Evolutionary conservation across 306 rosid genomes (phyloP), one percentile per base, ranked within the genome.

Genomic region (Cicer judaicum): DNA sequence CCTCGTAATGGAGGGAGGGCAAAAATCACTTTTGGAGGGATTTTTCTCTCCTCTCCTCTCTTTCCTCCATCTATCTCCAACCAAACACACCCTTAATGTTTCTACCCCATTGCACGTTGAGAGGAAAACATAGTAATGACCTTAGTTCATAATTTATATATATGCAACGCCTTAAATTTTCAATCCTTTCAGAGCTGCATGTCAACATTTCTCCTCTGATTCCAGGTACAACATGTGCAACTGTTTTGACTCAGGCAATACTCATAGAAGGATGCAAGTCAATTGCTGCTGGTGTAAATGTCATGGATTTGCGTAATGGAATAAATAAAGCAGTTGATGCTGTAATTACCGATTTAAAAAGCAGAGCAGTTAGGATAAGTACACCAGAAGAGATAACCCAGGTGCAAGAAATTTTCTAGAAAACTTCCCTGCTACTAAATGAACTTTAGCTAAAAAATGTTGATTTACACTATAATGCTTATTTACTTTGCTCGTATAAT

Each of bases 211-310:
- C 44, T 48, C 80, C 73, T 85, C 47, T 83, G 68, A 39, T 78
- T 82, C 56, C 89, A 94, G 98, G 97, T 82, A 94, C 98, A 65
- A 94, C 98, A 42, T 91, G 97, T 88, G 97, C 98, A 54, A 90
- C 97, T 62, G 93, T 94, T 80, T 78, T 94, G 77, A 88, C 96
- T 59, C 97, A 90, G 84, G 97, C 98, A 69, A 90, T 94, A 82
- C 97, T 94, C 64, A 82, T 55, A 1, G 97, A 91, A 86, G 97
- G 98, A 54, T 91, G 96, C 83, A 91, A 91, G 80, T 92, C 98
- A 48, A 75, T 90, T 80, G 97, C 98, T 82, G 90, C 95, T 4
- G 98, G 98, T 64, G 88, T 89, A 64, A 94, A 86, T 85, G 97
- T 84, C 73, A 94, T 94, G 96, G 98, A 94, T 78, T 84, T 94